A percentile compares a stretch with the other conserved stretches of the same genome.
Conservation (phyloP, 768 basidiomycete species). For the Serendipita sp. region DNA sequence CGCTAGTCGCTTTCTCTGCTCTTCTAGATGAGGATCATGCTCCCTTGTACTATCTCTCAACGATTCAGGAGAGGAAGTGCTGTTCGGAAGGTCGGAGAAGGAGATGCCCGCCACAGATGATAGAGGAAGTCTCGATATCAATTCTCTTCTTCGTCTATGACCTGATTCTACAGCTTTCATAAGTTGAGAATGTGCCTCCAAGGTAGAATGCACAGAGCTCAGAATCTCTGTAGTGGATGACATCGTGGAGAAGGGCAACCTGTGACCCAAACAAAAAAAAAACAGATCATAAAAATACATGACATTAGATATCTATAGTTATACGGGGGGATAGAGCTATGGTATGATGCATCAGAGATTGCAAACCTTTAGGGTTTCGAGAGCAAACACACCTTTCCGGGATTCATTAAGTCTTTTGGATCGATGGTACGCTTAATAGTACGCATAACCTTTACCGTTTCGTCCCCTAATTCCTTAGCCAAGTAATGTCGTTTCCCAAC, state of each 20-base stretch:
- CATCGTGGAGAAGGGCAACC: not conserved
- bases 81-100: not conserved
- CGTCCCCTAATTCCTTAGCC: conserved; percentile 30
- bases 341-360: not conserved
- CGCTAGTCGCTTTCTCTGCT: not conserved
- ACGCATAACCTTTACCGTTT: conserved; percentile 37
- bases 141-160: not conserved
- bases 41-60: not conserved
- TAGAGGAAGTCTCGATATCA: not conserved
- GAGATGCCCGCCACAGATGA: not conserved
- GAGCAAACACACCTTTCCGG: conserved; percentile 24
- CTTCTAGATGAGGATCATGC: not conserved
- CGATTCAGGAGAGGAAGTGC: not conserved
- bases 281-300: not conserved
- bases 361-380: not conserved
- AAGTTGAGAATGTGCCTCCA: not conserved
- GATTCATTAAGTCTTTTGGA: conserved; percentile 32
- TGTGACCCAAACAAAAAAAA: too few relatives aligned
- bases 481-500: conserved; percentile 34
- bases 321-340: not conserved
- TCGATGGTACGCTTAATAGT: conserved; percentile 31
- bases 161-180: not conserved
- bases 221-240: not conserved
- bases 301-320: not conserved
- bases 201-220: not conserved